Evolutionary conservation across 345 rosid genomes (phyloP), one percentile per base, ranked within the genome.

Genomic region (Gossypium turneri): DNA sequence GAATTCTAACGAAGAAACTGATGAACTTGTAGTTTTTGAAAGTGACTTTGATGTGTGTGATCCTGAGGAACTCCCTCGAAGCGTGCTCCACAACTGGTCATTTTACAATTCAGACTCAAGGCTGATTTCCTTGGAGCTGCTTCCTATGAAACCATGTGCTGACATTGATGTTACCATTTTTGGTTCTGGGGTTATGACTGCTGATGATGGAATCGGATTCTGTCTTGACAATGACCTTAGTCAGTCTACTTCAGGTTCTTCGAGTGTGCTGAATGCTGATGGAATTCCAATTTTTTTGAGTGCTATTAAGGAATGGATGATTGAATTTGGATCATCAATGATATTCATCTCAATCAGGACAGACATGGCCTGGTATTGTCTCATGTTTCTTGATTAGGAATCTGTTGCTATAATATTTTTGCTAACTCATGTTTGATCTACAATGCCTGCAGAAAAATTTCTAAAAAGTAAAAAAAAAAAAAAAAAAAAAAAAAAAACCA

Each of bases 241-340:
- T 51, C 89, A 80, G 51, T 84, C 89, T 72, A 82, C 88, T 67
- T 77, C 83, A 8, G 83, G 73, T n/a, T 72, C 53, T 66, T 80
- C 84, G 9, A 87, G 74, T 50, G 78, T 77, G 9, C 72, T 75
- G 24, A 82, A 66, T 70, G 77, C 65, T 73, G 81, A 73, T 69
- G 87, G 97, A 68, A 65, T 84, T 77, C 84, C 89, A 6, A 82
- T 90, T 41, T 90, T 69, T 74, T 80, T 94, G 77, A 88, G 92
- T 78, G 85, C 89, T 29, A 80, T 94, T 52, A 94, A 94, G 81
- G 97, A 89, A 77, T 92, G 98, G 97, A 84, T 81, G 93, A 89
- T 92, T 60, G 98, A 94, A 76, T 88, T 84, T 73, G 94, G 94
- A 44, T 77, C 89, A 16, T 81, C 87, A 12, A 82, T 80, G 90